phyloP scores from a whole-genome alignment of 75 land plant species.

The Adiantum capillusveneris region DNA sequence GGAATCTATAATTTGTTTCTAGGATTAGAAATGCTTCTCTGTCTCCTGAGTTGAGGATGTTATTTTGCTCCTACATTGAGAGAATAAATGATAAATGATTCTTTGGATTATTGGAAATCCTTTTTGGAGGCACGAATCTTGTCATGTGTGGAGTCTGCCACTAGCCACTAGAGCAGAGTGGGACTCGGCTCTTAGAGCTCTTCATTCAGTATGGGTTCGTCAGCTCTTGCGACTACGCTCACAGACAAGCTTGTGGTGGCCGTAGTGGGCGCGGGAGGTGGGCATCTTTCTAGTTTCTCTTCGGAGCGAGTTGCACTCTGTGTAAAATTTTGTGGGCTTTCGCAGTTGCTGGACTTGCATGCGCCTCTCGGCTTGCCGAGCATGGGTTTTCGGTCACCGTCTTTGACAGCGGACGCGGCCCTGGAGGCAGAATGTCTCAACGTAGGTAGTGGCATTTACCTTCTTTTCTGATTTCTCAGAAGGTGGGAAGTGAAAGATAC shows the following conservation, averaged over 20 bases:
- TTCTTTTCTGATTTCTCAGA: neutral
- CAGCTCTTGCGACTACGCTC: neutral
- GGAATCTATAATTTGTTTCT: too few species aligned
- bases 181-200: too few species aligned
- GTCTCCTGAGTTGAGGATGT: too few species aligned
- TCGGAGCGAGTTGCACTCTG: neutral
- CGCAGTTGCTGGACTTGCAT: slow-evolving; percentile 70
- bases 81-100: too few species aligned
- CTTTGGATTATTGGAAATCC: too few species aligned
- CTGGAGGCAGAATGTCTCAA: slow-evolving; percentile 81
- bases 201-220: too few species aligned
- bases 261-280: slow-evolving; percentile 4
- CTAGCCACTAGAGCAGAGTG: too few species aligned
- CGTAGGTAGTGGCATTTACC: slow-evolving; percentile 26
- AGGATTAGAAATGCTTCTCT: too few species aligned
- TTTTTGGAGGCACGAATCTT: too few species aligned
- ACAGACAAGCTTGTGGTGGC: neutral
- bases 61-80: too few species aligned
- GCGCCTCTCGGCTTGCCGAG: slow-evolving; percentile 53
- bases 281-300: neutral
- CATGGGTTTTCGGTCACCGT: slow-evolving; percentile 61
- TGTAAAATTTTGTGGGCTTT: neutral
- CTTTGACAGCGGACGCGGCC: slow-evolving; percentile 68
- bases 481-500: too few species aligned
- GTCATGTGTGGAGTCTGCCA: too few species aligned